These are phyloP conservation scores for Cardiospermum halicacabum DNA, from an alignment of 345 rosid genomes.

Conservation along the genomic window DNA sequence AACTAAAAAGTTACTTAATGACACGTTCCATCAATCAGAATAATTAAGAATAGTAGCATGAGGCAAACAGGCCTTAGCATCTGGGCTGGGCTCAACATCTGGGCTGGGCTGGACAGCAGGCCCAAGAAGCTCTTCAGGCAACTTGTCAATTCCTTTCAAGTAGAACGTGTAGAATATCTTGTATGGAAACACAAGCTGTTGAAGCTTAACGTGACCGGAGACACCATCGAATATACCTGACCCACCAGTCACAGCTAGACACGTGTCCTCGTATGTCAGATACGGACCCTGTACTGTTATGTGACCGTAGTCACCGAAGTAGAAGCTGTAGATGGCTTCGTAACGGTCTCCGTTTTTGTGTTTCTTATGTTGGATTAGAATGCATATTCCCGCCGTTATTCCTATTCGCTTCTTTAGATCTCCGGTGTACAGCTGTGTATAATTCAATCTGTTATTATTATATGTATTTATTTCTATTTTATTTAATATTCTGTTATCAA, in stretches of 20 bases:
- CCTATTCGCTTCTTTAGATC: conserved; percentile 46
- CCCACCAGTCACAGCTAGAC: conserved; percentile 46
- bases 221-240: conserved; percentile 48
- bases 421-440: conserved; percentile 33
- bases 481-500: no score
- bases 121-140: conserved; percentile 35
- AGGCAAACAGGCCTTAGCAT: conserved; percentile 41
- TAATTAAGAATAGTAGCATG: conserved; percentile 32
- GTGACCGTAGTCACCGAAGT: conserved; percentile 57
- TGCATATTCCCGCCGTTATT: conserved; percentile 44
- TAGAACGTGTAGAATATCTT: conserved; percentile 55
- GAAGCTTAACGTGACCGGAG: conserved; percentile 46
- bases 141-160: conserved; percentile 38
- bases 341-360: conserved; percentile 43
- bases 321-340: conserved; percentile 52
- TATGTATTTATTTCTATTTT: no score
- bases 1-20: no score
- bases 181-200: conserved; percentile 48
- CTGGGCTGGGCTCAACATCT: conserved; percentile 37
- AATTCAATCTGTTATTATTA: no score
- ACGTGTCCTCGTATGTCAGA: conserved; percentile 41
- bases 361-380: conserved; percentile 35
- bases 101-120: conserved; percentile 37
- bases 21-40: conserved; percentile 18
- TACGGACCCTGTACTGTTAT: conserved; percentile 46